These are phyloP conservation scores for Talaromyces pinophilus DNA, from an alignment of 2,329 filamentous ascomycete genomes.

Conservation along the genomic window DNA sequence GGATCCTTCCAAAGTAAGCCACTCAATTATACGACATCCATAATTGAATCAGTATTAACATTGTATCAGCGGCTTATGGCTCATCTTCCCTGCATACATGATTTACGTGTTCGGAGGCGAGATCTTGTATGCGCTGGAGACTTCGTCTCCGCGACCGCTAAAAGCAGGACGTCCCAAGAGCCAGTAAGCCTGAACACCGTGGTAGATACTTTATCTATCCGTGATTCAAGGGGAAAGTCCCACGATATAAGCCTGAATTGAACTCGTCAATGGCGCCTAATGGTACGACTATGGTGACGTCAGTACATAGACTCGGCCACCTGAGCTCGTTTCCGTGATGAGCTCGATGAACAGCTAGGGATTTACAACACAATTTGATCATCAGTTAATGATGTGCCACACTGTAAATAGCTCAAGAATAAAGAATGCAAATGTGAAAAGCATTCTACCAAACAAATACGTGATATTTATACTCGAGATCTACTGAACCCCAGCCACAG, in stretches of 20 bases:
- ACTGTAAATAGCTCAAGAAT: neutral
- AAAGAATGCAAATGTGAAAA: neutral
- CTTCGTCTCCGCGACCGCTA: conserved; percentile 29
- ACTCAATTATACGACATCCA: neutral
- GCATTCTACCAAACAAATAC: neutral
- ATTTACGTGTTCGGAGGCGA: conserved; percentile 61
- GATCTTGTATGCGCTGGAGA: conserved; percentile 60
- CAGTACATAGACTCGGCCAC: neutral
- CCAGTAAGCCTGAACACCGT: neutral
- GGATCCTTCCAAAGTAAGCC: conserved; percentile 67
- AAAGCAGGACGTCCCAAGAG: conserved; percentile 35
- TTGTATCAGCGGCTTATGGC: conserved; percentile 59
- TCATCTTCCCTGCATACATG: conserved; percentile 65
- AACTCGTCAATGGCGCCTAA: neutral
- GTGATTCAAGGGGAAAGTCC: neutral
- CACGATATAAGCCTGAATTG: neutral
- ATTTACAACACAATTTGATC: neutral
- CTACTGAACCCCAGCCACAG: neutral
- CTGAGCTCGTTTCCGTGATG: neutral
- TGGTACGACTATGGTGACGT: neutral
- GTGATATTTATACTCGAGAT: neutral
- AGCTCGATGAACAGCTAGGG: neutral
- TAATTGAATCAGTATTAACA: neutral
- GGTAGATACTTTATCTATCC: neutral
- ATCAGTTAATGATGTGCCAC: neutral